Percentiles rank a stretch among this genome's conserved stretches.
phyloP scores from a whole-genome alignment of 352 stramenopile species.

The Phytophthora foliorum region DNA sequence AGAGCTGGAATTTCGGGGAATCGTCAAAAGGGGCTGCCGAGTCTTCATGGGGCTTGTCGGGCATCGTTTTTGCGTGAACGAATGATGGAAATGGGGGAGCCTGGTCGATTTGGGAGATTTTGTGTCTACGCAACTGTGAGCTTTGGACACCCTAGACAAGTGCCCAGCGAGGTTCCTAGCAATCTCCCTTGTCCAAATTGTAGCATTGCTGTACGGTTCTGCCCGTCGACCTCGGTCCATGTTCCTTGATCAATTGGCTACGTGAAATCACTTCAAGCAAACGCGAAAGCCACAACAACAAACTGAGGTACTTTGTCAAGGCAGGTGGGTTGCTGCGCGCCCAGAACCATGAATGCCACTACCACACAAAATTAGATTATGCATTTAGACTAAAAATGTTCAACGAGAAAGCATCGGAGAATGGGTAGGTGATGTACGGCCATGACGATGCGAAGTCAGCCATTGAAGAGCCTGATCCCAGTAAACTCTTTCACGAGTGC shows the following conservation, averaged over 20 bases:
- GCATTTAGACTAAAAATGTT: conserved; percentile 16
- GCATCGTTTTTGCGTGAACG: conserved; percentile 47
- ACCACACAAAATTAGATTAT: conserved; percentile 32
- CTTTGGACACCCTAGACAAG: conserved; percentile 73
- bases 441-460: conserved; percentile 34
- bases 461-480: conserved; percentile 59
- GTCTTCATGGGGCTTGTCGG: conserved; percentile 60
- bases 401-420: background rate
- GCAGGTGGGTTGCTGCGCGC: background rate
- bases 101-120: conserved; percentile 65
- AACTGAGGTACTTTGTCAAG: background rate
- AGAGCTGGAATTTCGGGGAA: conserved; percentile 4
- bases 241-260: conserved; percentile 8
- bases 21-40: conserved; percentile 22
- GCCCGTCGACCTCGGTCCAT: conserved; percentile 81
- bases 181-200: conserved; percentile 81
- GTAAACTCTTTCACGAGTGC: conserved; percentile 33
- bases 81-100: conserved; percentile 60
- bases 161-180: conserved; percentile 76
- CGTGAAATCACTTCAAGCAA: background rate
- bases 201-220: conserved; percentile 83
- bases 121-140: conserved; percentile 79
- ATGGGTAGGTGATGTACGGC: background rate
- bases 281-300: background rate
- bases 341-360: background rate